A percentile compares a stretch with the other conserved stretches of the same genome.
These are phyloP conservation scores for Gracilaria gracilis DNA, from an alignment of 23 red algal species.

Conservation along the genomic window DNA sequence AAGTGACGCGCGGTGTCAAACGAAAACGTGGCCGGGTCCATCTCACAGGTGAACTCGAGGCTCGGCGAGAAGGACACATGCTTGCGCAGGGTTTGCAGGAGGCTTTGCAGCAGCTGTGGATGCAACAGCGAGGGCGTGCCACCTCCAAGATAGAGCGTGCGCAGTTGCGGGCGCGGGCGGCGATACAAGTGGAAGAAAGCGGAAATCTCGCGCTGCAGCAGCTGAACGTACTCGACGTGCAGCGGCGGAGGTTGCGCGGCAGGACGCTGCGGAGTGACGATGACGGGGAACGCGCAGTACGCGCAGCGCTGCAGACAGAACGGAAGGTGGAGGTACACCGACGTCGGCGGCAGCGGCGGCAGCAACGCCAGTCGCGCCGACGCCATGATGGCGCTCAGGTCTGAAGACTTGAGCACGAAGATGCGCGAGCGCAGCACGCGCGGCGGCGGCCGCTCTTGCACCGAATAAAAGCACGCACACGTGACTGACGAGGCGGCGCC, in stretches of 20 bases:
- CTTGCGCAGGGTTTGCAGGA: constrained; percentile 60
- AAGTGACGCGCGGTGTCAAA: constrained; percentile 39
- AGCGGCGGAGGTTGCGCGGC: constrained; percentile 17
- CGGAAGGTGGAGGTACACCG: constrained; percentile 95
- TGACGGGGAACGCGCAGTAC: constrained; percentile 97
- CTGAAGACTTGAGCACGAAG: no score
- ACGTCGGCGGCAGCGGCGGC: constrained; percentile 36
- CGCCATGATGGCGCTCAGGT: not conserved
- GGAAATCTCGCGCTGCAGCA: constrained; percentile 63
- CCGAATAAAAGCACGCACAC: no score
- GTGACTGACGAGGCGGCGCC: no score
- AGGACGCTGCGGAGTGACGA: constrained; percentile 53
- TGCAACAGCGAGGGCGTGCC: constrained; percentile 93
- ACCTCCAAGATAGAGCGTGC: constrained; percentile 93
- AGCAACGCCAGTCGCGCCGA: not conserved
- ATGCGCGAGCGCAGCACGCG: no score
- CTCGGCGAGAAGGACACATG: constrained; percentile 48
- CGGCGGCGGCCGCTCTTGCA: no score
- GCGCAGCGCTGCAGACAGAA: constrained; percentile 94
- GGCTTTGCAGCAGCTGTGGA: constrained; percentile 14
- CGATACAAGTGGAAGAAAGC: constrained; percentile 24
- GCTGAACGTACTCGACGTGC: constrained; percentile 69
- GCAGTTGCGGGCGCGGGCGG: constrained; percentile 51
- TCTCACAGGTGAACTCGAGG: constrained; percentile 90
- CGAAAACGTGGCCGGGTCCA: constrained; percentile 97